Evolutionary conservation across 257 asterid genomes (phyloP), one percentile per base, ranked within the genome.

Genomic region (Forsythia viridissima): DNA sequence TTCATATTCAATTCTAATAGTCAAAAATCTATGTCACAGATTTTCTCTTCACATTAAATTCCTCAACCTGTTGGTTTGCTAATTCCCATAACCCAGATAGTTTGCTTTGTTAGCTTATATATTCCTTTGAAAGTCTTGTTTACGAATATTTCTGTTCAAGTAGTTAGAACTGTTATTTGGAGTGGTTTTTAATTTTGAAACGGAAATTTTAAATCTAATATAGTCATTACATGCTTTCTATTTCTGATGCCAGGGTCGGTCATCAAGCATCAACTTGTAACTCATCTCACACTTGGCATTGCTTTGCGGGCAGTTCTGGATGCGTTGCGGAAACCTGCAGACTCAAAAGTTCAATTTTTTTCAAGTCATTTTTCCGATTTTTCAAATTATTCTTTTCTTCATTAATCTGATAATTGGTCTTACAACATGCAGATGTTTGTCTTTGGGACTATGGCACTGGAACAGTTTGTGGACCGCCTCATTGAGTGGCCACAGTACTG

Each of bases 401-500:
- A 46, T 83, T 70, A 44, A 36, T 18, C 40, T 75, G 80, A 42
- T 87, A 77, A 73, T 69, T 39, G 40, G 42, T 78, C 73, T 78
- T 82, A 52, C 81, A 37, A 65, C 61, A 70, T 83, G 86, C 89
- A 96, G 99, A 93, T 96, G 97, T 96, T 92, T 84, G 85, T 89
- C 76, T 96, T 96, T 89, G 99, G 99, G 82, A 93, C 90, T 1
- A 87, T 71, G 88, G 98, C 99, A 69, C 82, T 96, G 86, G 96
- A 96, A 84, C 98, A 93, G 87, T 96, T 93, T 82, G 84, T 90
- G 81, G 99, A 93, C 71, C 98, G 99, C 46, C 89, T 96, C 83
- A 84, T 85, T 76, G 99, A 96, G 88, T 96, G 99, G 99, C 99
- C 99, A 5, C 98, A 87, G 77, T 96, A 96, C 86, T 92, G 99